Base-by-base conservation (phyloP, 441 rosid species). In the Sinapis alba region DNA sequence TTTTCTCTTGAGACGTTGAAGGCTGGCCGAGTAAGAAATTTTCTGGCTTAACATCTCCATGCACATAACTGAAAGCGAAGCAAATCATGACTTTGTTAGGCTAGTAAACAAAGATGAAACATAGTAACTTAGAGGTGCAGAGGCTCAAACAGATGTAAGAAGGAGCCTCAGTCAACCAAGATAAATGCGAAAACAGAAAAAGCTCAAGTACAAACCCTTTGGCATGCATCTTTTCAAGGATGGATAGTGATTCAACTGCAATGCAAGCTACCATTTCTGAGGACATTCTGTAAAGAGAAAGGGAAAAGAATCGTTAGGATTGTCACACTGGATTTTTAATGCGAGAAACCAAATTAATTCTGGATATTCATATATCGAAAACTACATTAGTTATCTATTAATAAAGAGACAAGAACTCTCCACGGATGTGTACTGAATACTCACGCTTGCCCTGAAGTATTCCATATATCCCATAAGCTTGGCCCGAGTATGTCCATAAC, bases 401-500 rank as follows among this genome's bases (percentile, higher is more conserved):
- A 43, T 1, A 36, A 60, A 43, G 16, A 16, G 38, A 34, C 11
- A 36, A 59, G 36, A 57, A 13, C 59, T 50, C 34, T 65, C 53
- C 27, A 41, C 30, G 51, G 71, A 18, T 30, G 20, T 69, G 64
- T 53, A 36, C 34, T 41, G 36, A 58, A 79, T 47, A 86, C 97
- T 89, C 81, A 96, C 99, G 96, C 89, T 77, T 96, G 98, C 64
- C 97, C 98, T 60, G 97, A 90, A 57, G 97, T 77, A 86, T 96
- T 96, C 99, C 99, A 93, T 27, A 91, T 93, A 81, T 96, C 98
- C 99, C 99, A 96, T 69, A 96, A 92, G 76, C 99, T 96, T 1
- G 99, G 99, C 16, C 98, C 99, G 45, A 96, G 83, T 86, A 96
- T 96, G 85, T 96, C 99, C 99, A 96, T 96, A 67, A 96, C 99